phyloP scores from a whole-genome alignment of 495 filamentous ascomycete genomes.

The Penicillium lividum region DNA sequence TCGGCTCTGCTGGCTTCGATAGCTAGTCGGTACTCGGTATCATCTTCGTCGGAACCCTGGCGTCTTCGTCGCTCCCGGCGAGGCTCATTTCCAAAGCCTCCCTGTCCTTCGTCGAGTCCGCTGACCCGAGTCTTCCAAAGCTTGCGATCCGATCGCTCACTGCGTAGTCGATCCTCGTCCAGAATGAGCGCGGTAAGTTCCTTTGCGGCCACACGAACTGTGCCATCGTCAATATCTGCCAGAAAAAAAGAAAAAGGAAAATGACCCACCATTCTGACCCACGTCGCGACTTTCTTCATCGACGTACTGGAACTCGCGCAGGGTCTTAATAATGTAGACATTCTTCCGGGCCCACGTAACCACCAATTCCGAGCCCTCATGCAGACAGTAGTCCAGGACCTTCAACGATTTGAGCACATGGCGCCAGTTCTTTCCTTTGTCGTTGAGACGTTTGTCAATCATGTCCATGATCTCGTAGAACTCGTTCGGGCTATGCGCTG shows the following conservation, averaged over 20 bases:
- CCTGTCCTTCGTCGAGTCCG: slow-evolving; percentile 79
- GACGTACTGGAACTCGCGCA: slow-evolving; percentile 93
- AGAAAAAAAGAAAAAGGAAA: not conserved
- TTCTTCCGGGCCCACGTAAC: slow-evolving; percentile 99
- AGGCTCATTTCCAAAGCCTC: slow-evolving; percentile 36
- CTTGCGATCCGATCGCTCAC: slow-evolving; percentile 87
- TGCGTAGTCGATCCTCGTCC: slow-evolving; percentile 91
- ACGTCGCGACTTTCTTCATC: slow-evolving; percentile 95
- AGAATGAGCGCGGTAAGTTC: slow-evolving; percentile 92
- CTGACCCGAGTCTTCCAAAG: slow-evolving; percentile 96
- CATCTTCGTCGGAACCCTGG: slow-evolving; percentile 71
- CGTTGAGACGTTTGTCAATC: slow-evolving; percentile 97
- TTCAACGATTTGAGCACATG: slow-evolving; percentile 98
- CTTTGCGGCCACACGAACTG: slow-evolving; percentile 94
- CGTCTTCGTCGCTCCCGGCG: slow-evolving; percentile 49
- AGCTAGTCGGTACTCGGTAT: slow-evolving; percentile 88
- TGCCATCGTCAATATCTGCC: not conserved
- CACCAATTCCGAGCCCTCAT: slow-evolving; percentile 94
- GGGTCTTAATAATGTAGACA: slow-evolving; percentile 96
- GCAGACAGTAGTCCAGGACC: slow-evolving; percentile 96
- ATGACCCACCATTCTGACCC: slow-evolving; percentile 79
- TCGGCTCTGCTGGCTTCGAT: slow-evolving; percentile 96
- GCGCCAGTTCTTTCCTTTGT: slow-evolving; percentile 99
- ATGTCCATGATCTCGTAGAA: slow-evolving; percentile 99
- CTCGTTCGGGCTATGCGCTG: slow-evolving; percentile 72